phyloP scores from a whole-genome alignment of 2,329 filamentous ascomycete species.

The Didymellaceae sp. region DNA sequence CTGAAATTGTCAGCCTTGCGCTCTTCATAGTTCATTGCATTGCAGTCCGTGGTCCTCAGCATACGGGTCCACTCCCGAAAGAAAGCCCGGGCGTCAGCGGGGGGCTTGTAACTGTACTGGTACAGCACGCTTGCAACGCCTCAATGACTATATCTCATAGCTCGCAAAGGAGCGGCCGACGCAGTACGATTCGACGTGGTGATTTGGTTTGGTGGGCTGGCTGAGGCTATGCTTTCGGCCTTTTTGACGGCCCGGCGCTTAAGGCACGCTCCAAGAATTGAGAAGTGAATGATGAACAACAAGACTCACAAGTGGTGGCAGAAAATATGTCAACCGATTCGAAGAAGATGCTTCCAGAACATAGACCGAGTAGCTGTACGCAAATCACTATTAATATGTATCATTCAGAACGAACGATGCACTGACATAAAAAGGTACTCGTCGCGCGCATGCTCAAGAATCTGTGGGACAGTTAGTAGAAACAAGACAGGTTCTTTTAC shows the following conservation, averaged over 20 bases:
- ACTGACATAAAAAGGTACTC: conserved; percentile 80
- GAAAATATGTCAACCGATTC: conserved; percentile 57
- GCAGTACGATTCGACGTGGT: conserved; percentile 27
- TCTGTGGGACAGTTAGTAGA: conserved; percentile 49
- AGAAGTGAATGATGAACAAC: conserved; percentile 28
- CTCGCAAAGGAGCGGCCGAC: background rate
- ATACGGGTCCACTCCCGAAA: background rate
- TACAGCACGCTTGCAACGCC: conserved; percentile 8
- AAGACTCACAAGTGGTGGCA: conserved; percentile 55
- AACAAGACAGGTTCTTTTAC: background rate
- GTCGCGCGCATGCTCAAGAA: conserved; percentile 68
- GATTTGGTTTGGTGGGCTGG: conserved; percentile 14
- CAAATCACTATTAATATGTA: conserved; percentile 58
- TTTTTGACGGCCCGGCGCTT: conserved; percentile 42
- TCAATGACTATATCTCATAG: conserved; percentile 9
- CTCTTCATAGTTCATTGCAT: conserved; percentile 3
- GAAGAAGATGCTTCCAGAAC: conserved; percentile 60
- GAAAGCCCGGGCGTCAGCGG: conserved; percentile 38
- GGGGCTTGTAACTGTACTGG: conserved; percentile 24
- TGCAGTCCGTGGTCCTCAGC: background rate
- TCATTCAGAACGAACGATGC: background rate
- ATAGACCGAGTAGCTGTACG: conserved; percentile 58
- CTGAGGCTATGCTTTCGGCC: conserved; percentile 43
- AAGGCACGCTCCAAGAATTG: conserved; percentile 34
- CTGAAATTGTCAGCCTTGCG: conserved; percentile 50